Evolutionary conservation across 331 rosid species (phyloP).

Genomic region (Malus hybrid): DNA sequence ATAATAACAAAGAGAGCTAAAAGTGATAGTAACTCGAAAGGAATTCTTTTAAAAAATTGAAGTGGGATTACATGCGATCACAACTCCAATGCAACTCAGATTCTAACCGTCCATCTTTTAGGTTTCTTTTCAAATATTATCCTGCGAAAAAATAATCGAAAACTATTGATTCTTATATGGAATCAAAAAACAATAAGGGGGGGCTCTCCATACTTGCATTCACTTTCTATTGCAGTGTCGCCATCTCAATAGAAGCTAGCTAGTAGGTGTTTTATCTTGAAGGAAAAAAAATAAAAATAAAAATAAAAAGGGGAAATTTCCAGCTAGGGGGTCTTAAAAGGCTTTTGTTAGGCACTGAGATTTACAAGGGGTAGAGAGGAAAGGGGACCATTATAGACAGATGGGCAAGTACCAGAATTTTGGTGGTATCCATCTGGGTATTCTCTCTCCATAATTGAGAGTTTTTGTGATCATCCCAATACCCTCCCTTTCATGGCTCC

Average conservation of each 20-base stretch:
- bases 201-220: neutral
- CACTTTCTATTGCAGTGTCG: slow-evolving; percentile 24
- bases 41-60: too few species aligned
- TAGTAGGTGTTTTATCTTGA: neutral
- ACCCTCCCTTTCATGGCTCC: slow-evolving; percentile 28
- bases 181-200: too few species aligned
- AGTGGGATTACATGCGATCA: too few species aligned
- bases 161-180: too few species aligned
- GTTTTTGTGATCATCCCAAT: slow-evolving; percentile 31
- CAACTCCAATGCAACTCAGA: too few species aligned
- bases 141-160: neutral
- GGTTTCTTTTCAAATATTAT: neutral
- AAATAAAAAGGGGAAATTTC: slow-evolving; percentile 3
- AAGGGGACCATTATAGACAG: slow-evolving; percentile 58
- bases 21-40: too few species aligned
- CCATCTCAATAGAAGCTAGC: slow-evolving; percentile 20
- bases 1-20: too few species aligned
- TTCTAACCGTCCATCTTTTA: neutral
- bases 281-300: neutral
- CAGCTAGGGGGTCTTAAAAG: slow-evolving; percentile 28
- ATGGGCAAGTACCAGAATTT: slow-evolving; percentile 34
- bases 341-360: slow-evolving; percentile 37
- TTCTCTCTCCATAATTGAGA: slow-evolving; percentile 34
- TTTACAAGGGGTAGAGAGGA: slow-evolving; percentile 22
- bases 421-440: slow-evolving; percentile 36